phyloP scores from a whole-genome alignment of 331 rosid genomes.

The Phaseolus coccineus region DNA sequence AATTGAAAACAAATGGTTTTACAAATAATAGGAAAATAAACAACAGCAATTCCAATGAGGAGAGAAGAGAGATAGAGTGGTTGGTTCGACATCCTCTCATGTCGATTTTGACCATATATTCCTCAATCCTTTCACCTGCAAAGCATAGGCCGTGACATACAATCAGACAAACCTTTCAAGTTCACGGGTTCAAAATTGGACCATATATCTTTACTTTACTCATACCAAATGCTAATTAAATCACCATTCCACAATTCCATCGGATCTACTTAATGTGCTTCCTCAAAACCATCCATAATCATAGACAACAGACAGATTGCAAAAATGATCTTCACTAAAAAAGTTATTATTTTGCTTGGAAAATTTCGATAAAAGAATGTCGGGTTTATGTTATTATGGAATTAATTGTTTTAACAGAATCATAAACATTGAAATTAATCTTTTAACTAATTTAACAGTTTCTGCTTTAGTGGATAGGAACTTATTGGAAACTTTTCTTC shows the following conservation, averaged over 20 bases:
- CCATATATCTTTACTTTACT: not conserved
- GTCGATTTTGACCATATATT: slow-evolving; percentile 50
- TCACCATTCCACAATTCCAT: slow-evolving; percentile 41
- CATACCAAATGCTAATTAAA: slow-evolving; percentile 14
- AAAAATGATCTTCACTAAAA: not conserved
- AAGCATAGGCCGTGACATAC: slow-evolving; percentile 25
- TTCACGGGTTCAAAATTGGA: slow-evolving; percentile 50
- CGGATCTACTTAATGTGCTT: not conserved
- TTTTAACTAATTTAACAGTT: not conserved
- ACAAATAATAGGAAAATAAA: slow-evolving; percentile 49
- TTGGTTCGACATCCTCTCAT: slow-evolving; percentile 69
- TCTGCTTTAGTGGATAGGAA: not conserved
- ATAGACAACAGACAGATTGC: not conserved
- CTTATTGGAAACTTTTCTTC: not conserved
- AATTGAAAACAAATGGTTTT: slow-evolving; percentile 61
- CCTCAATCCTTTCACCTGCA: slow-evolving; percentile 56
- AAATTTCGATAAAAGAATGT: not conserved
- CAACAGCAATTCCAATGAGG: slow-evolving; percentile 50
- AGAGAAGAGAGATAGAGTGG: slow-evolving; percentile 33
- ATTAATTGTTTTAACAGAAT: not conserved
- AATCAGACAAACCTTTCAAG: slow-evolving; percentile 45
- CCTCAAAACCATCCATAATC: not conserved
- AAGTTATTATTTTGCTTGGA: not conserved
- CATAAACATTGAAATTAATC: not conserved
- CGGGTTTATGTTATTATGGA: not conserved